Evolutionary conservation across 2,329 filamentous ascomycete genomes (phyloP), one percentile per base, ranked within the genome.

Genomic region (Ceratocystis ficicola): DNA sequence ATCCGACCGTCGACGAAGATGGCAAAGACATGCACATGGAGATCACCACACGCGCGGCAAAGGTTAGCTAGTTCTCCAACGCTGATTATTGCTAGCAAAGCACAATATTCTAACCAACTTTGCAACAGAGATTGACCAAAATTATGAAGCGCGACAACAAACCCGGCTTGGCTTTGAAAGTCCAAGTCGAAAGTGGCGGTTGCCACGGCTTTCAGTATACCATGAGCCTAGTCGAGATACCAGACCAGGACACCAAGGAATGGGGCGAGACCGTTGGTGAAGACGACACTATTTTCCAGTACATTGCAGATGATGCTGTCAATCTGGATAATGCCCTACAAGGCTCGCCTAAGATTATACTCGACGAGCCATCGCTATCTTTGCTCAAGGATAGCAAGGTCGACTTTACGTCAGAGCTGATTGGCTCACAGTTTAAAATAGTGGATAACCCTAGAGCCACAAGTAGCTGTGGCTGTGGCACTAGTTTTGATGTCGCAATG

Each of bases 131-230:
- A 44, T 84, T 96, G 41, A 81, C 83, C 67, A 82, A 90, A 70
- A 95, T 94, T 69, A 91, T 90, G 81, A 73, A 76, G 46, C 83
- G 85, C 70, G 86, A 89, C 71, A 72, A 74, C 20, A 95, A 95
- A 73, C 89, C 90, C 1, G 80, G 88, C 72, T 83, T 95, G 41
- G 89, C 91, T 28, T 82, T 99, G n/a, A 89, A 93, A 64, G 89
- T 99, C 70, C 87, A 89, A 68, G 92, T 99, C 67, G 91, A 95
- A 73, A 90, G 88, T 66, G 94, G 94, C 69, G 94, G 94, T 66
- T 99, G 94, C 75, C 94, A 99, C 76, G 94, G 94, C 62, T 99
- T 99, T 75, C 94, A 99, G 74, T 99, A 99, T 73, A 78, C 95
- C 60, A 96, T 99, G 89, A 89, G 86, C 17, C 81, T 97, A 3